A percentile compares a stretch with the other conserved stretches of the same genome.
Evolutionary conservation across 306 rosid species (phyloP).

Genomic region (Rubus parviflorus): DNA sequence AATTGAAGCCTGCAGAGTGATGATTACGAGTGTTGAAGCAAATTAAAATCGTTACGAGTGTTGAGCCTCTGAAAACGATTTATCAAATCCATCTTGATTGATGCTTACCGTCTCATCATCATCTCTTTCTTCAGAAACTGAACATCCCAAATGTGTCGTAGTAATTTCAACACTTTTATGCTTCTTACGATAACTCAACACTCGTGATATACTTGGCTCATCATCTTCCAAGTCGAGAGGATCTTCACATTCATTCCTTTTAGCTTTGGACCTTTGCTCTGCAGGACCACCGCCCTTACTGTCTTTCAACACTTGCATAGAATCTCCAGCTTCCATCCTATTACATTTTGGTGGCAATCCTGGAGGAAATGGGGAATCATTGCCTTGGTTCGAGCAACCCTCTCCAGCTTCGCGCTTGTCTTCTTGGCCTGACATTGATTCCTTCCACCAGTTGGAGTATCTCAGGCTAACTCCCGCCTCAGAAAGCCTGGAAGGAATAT

Average conservation of each 20-base stretch:
- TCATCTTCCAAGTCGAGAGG: neutral
- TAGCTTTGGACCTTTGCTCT: too few relatives aligned
- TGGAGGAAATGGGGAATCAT: neutral
- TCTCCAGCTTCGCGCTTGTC: neutral
- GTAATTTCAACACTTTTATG: too few relatives aligned
- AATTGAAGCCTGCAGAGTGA: too few relatives aligned
- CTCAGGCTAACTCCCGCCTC: conserved; percentile 30
- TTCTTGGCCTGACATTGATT: neutral
- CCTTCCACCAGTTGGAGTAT: conserved; percentile 24
- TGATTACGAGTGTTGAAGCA: too few relatives aligned
- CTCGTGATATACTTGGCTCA: neutral
- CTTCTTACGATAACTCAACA: neutral
- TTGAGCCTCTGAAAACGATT: too few relatives aligned
- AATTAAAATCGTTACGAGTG: too few relatives aligned
- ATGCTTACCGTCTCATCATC: too few relatives aligned
- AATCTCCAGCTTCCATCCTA: neutral
- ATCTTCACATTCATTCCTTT: too few relatives aligned
- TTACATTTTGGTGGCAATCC: conserved; percentile 8
- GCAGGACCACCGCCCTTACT: too few relatives aligned
- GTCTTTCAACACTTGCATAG: neutral
- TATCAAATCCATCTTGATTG: too few relatives aligned
- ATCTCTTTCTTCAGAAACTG: too few relatives aligned
- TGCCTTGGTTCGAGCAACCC: neutral
- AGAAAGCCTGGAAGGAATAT: conserved; percentile 34
- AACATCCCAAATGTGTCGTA: too few relatives aligned